Conservation (phyloP, 2,329 filamentous ascomycete species). For the Geoglossum cookeanum region DNA sequence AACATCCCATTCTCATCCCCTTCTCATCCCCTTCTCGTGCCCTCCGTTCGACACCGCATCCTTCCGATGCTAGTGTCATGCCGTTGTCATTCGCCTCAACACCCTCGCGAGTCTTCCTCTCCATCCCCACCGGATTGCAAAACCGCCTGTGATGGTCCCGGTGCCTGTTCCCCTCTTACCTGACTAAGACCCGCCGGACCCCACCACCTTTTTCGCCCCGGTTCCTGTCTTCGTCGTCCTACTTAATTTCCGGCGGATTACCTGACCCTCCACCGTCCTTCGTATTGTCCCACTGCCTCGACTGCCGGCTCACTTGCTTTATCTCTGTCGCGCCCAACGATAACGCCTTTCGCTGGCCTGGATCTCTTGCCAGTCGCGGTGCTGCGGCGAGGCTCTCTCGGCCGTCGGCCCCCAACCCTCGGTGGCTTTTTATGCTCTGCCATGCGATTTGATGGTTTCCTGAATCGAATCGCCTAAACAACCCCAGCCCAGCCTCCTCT, state of each 20-base stretch:
- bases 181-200: background rate
- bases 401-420: background rate
- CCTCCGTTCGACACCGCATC: too few species aligned
- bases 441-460: constrained; percentile 2
- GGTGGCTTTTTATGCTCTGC: background rate
- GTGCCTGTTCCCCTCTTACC: background rate
- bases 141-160: background rate
- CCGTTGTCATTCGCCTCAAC: background rate
- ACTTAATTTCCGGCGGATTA: background rate
- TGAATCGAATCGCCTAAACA: background rate
- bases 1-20: too few species aligned
- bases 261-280: background rate
- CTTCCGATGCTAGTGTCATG: background rate
- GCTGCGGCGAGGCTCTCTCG: background rate
- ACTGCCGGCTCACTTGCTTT: background rate
- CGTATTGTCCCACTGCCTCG: background rate
- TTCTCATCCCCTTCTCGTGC: too few species aligned
- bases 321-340: background rate
- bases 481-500: background rate
- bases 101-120: background rate
- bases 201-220: background rate
- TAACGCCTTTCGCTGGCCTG: too few species aligned
- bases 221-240: background rate
- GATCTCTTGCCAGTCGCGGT: background rate
- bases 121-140: background rate